These are phyloP conservation scores for Sporothrix phasma DNA, from an alignment of 2,329 filamentous ascomycete genomes.

Conservation along the genomic window DNA sequence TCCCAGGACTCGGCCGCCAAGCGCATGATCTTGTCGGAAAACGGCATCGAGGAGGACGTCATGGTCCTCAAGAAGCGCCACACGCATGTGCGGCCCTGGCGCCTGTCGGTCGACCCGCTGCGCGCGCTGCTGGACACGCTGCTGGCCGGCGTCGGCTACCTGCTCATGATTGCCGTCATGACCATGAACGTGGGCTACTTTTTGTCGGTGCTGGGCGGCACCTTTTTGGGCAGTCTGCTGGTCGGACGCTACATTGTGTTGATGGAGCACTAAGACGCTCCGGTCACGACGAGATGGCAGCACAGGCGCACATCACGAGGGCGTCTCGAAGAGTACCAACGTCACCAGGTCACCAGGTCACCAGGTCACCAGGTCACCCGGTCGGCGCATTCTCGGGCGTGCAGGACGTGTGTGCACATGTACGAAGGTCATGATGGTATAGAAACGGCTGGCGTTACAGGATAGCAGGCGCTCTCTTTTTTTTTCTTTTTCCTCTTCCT, in stretches of 20 bases:
- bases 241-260: slow-evolving; percentile 58
- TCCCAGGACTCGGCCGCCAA: slow-evolving; percentile 52
- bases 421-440: slow-evolving; percentile 4
- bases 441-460: background rate
- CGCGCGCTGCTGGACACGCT: slow-evolving; percentile 61
- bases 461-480: background rate
- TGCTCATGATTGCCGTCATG: slow-evolving; percentile 89
- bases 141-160: slow-evolving; percentile 68
- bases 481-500: background rate
- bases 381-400: background rate
- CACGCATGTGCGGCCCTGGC: slow-evolving; percentile 56
- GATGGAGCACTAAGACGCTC: slow-evolving; percentile 36
- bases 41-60: slow-evolving; percentile 74
- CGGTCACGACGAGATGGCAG: background rate
- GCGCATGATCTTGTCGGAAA: slow-evolving; percentile 53
- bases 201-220: slow-evolving; percentile 59
- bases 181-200: slow-evolving; percentile 75
- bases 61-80: slow-evolving; percentile 55
- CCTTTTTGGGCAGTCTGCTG: slow-evolving; percentile 77
- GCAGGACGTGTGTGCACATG: background rate
- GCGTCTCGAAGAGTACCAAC: background rate
- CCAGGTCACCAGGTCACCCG: background rate
- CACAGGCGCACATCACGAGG: background rate
- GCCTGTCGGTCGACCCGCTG: slow-evolving; percentile 68
- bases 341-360: background rate